Percentiles rank a stretch among this genome's conserved stretches.
Evolutionary conservation across 306 rosid genomes (phyloP).

Genomic region (Gleditsia sinensis): DNA sequence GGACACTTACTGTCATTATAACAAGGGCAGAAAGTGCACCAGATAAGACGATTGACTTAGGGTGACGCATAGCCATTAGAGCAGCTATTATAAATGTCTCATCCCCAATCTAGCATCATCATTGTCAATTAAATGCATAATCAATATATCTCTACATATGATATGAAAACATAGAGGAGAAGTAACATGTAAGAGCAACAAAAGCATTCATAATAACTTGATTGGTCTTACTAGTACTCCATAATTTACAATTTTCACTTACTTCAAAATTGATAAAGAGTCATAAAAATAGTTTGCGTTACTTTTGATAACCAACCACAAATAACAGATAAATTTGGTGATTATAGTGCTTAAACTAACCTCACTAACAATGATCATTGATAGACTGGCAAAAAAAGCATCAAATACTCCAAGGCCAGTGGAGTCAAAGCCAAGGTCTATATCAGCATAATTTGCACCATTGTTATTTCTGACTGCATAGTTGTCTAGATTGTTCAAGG

Average conservation of each 20-base stretch:
- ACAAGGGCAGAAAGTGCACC: constrained; percentile 90
- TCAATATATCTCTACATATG: not conserved
- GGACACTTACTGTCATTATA: constrained; percentile 80
- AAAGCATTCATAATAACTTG: not conserved
- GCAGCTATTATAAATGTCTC: constrained; percentile 99
- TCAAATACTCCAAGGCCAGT: constrained; percentile 65
- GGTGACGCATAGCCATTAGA: constrained; percentile 99
- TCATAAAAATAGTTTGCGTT: not conserved
- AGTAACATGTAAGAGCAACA: not conserved
- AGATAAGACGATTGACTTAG: constrained; percentile 90
- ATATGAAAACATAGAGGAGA: not conserved
- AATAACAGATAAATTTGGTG: not conserved
- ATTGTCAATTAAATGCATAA: constrained; percentile 33
- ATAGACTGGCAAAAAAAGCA: constrained; percentile 70
- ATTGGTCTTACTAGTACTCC: not conserved
- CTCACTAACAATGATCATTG: constrained; percentile 81
- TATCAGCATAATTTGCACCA: constrained; percentile 33
- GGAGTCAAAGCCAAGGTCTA: constrained; percentile 48
- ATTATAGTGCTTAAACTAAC: constrained; percentile 41
- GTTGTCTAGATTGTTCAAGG: constrained; percentile 41
- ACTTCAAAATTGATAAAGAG: not conserved
- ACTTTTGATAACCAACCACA: not conserved
- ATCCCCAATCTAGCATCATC: constrained; percentile 85
- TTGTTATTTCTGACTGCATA: constrained; percentile 35
- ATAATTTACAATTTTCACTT: not conserved